Base-by-base conservation (phyloP, 257 asterid genomes). In the Agastache rugosa region DNA sequence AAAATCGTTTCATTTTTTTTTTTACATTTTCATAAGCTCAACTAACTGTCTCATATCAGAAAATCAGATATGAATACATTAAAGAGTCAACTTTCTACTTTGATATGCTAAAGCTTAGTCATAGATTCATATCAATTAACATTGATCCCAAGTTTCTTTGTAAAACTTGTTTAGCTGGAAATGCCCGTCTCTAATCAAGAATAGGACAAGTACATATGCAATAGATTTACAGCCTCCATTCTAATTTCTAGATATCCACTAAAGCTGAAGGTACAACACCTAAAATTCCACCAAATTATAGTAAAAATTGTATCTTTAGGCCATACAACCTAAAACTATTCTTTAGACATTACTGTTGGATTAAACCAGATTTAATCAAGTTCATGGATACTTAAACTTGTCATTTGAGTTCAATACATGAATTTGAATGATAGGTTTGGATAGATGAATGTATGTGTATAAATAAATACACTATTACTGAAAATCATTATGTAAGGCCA, bases 191-290 rank as follows among this genome's bases (percentile, higher is more conserved):
- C 31, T 20, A 20, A 19, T 8, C 60, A 54, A 63, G 45, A 25
- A 62, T 48, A 12, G 71, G 50, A 4, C 39, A 60, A 73, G 54
- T 27, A 73, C 31, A 16, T 7, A 70, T 6, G 16, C 55, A 20
- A 22, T 16, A 37, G 56, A 15, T 73, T 53, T 39, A 54, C 31
- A 54, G 61, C 31, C 61, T 20, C 15, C 11, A 31, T 31, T 25
- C 25, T 31, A 27, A 15, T 50, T 11, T 10, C 39, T 16, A 47
- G 37, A 23, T 42, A 66, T 55, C 39, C 50, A 25, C 39, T 45
- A 20, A 19, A 22, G 10, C 75, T 54, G 56, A 41, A 59, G 31
- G 51, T 19, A 41, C 11, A 25, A 11, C n/a, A 55, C 45, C 20
- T 10, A 39, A 55, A 34, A 8, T 48, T 63, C 35, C 8, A 34